phyloP scores from a whole-genome alignment of 176 grass and related monocot species.

The Oryza meridionalis region DNA sequence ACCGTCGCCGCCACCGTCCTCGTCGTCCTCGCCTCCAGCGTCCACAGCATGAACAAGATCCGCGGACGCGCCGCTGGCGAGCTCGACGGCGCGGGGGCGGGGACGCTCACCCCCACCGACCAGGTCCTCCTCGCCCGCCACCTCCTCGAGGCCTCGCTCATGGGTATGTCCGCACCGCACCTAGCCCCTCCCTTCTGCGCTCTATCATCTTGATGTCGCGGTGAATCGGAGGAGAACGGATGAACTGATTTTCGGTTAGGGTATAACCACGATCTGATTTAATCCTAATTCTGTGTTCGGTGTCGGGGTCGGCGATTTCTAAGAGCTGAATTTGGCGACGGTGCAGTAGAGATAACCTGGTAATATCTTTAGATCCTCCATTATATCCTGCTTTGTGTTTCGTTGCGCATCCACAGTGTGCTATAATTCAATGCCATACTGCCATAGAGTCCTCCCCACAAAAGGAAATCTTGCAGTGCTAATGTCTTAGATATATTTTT shows the following conservation, averaged over 20 bases:
- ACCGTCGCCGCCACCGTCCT: constrained; percentile 78
- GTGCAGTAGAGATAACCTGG: no score
- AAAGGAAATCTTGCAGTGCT: not conserved
- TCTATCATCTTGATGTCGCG: not conserved
- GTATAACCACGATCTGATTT: not conserved
- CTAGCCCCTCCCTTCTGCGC: not conserved
- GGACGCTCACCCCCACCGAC: constrained; percentile 68
- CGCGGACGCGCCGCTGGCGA: constrained; percentile 49
- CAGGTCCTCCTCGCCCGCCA: constrained; percentile 83
- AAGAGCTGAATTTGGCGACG: not conserved
- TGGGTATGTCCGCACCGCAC: constrained; percentile 49
- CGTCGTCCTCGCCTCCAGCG: constrained; percentile 66
- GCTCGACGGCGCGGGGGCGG: constrained; percentile 36
- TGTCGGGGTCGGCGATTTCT: not conserved
- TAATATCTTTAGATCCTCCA: not conserved
- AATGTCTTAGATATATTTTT: no score
- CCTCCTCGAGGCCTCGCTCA: constrained; percentile 85
- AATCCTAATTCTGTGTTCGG: not conserved
- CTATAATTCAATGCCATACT: not conserved
- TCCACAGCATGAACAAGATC: constrained; percentile 88
- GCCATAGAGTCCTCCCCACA: not conserved
- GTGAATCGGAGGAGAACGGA: not conserved
- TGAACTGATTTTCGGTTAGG: not conserved
- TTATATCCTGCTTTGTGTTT: not conserved
- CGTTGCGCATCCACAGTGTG: not conserved